phyloP scores from a whole-genome alignment of 2,329 filamentous ascomycete genomes.

The Fusarium siculi region DNA sequence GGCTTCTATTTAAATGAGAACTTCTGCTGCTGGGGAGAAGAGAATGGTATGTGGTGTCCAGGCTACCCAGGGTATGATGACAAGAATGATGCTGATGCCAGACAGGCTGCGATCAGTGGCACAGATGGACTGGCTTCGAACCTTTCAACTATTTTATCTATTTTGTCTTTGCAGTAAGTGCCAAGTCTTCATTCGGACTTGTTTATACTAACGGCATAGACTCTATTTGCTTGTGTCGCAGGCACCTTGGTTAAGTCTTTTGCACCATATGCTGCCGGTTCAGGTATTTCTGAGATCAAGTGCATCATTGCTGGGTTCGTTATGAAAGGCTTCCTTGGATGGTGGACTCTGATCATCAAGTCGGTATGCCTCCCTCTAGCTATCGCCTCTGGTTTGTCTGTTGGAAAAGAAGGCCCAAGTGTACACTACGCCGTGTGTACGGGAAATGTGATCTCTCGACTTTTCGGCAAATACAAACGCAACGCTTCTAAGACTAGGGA shows the following conservation, averaged over 20 bases:
- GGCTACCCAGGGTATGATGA: too few species aligned
- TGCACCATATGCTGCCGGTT: constrained; percentile 95
- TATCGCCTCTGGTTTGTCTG: constrained; percentile 92
- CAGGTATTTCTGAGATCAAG: constrained; percentile 98
- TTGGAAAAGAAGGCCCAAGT: constrained; percentile 96
- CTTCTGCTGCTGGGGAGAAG: constrained; percentile 98
- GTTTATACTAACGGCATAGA: constrained; percentile 54
- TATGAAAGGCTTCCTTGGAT: constrained; percentile 97
- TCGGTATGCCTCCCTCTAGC: constrained; percentile 89
- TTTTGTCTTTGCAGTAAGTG: constrained; percentile 79
- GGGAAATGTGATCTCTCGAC: constrained; percentile 91
- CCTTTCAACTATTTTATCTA: constrained; percentile 89
- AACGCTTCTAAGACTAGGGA: constrained; percentile 96
- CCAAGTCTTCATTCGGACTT: neutral
- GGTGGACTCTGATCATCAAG: constrained; percentile 93
- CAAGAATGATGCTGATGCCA: constrained; percentile 7
- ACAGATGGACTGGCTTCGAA: constrained; percentile 83
- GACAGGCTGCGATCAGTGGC: constrained; percentile 86
- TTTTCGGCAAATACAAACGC: constrained; percentile 91
- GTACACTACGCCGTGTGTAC: constrained; percentile 99
- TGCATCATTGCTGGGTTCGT: constrained; percentile 99
- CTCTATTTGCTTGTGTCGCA: constrained; percentile 82
- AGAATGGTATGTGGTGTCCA: constrained; percentile 67
- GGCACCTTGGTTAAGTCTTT: constrained; percentile 89
- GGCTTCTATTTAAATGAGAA: constrained; percentile 97